Conservation (phyloP, 2,329 filamentous ascomycete species). For the Alternaria sp. region DNA sequence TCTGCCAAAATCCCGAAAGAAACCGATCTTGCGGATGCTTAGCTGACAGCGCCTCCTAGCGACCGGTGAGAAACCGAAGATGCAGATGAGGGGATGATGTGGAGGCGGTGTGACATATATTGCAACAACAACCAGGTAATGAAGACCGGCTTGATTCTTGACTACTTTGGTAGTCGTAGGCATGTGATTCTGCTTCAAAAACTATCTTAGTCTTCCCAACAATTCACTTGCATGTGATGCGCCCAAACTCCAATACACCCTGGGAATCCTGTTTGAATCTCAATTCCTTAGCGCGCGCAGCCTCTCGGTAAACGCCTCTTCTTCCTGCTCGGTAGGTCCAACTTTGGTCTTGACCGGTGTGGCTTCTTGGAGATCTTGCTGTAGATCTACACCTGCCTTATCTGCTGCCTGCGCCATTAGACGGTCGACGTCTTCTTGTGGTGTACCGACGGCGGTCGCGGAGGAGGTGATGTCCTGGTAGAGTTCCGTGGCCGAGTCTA, state of each 20-base stretch:
- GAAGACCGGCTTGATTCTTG: background rate
- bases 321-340: constrained; percentile 78
- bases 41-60: background rate
- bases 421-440: constrained; percentile 85
- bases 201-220: constrained; percentile 1
- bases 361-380: constrained; percentile 73
- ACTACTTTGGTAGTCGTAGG: background rate
- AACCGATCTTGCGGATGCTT: background rate
- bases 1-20: background rate
- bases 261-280: background rate
- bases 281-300: constrained; percentile 62
- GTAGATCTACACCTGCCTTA: constrained; percentile 84
- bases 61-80: constrained; percentile 1
- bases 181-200: background rate
- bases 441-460: constrained; percentile 77
- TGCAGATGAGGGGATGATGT: constrained; percentile 1
- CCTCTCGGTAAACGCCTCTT: constrained; percentile 73
- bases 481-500: constrained; percentile 67
- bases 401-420: constrained; percentile 86
- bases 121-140: background rate
- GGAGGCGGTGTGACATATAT: constrained; percentile 4
- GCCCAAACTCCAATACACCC: constrained; percentile 7
- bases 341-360: constrained; percentile 64
- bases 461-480: constrained; percentile 87
- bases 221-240: constrained; percentile 5